Evolutionary conservation across 345 rosid species (phyloP).

Genomic region (Gynandropsis gynandra): DNA sequence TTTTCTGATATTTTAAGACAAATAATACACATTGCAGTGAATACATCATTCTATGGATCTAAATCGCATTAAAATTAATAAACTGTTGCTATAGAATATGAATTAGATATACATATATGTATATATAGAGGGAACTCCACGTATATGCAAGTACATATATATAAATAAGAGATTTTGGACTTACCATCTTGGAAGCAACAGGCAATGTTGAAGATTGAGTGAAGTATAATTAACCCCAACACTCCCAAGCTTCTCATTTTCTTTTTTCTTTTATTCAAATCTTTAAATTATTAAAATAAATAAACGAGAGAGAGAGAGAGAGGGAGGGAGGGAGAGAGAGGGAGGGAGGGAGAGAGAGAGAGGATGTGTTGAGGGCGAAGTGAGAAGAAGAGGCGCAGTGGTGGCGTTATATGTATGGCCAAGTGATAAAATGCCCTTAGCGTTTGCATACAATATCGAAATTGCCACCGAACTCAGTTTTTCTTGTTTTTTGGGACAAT

Average conservation of each 20-base stretch:
- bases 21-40: neutral
- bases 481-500: too few relatives aligned
- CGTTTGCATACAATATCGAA: slow-evolving; percentile 8
- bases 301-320: neutral
- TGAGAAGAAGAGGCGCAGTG: slow-evolving; percentile 6
- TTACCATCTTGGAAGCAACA: slow-evolving; percentile 46
- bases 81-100: neutral
- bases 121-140: too few relatives aligned
- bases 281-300: neutral
- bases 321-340: neutral
- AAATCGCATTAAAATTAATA: neutral
- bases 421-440: slow-evolving; percentile 11
- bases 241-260: slow-evolving; percentile 32
- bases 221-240: slow-evolving; percentile 38
- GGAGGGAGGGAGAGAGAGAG: neutral
- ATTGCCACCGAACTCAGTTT: slow-evolving; percentile 2
- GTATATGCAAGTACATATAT: too few relatives aligned
- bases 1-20: too few relatives aligned
- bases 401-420: slow-evolving; percentile 36
- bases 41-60: neutral
- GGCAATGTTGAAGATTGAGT: slow-evolving; percentile 31
- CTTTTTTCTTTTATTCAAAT: neutral
- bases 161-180: neutral
- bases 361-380: neutral
- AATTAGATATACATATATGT: neutral